Conservation (phyloP, 306 rosid species). For the Trifolium fragiferum region DNA sequence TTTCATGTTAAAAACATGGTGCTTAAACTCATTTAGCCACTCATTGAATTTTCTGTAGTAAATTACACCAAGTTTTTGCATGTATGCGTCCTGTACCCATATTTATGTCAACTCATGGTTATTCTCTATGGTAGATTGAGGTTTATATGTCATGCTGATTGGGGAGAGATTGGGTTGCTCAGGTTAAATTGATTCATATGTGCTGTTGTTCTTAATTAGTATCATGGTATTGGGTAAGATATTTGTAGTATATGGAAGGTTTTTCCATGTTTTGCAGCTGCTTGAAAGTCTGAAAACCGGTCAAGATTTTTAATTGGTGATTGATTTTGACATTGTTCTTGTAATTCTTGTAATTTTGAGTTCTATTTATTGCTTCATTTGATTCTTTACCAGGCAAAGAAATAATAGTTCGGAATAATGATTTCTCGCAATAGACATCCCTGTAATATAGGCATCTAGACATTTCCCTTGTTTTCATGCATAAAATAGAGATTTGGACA, state of each 20-base stretch:
- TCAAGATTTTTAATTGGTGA: slow-evolving; percentile 15
- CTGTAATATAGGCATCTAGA: not conserved
- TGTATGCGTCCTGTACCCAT: slow-evolving; percentile 26
- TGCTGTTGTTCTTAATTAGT: slow-evolving; percentile 19
- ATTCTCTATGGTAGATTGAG: slow-evolving; percentile 11
- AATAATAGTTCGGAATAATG: slow-evolving; percentile 7
- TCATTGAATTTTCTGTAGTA: slow-evolving; percentile 6
- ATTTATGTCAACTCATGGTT: slow-evolving; percentile 4
- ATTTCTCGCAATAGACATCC: not conserved
- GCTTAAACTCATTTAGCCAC: not conserved
- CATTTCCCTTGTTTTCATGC: not conserved
- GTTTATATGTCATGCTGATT: slow-evolving; percentile 24
- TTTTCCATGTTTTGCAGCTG: slow-evolving; percentile 24
- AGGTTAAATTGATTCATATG: not conserved
- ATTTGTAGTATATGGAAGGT: not conserved
- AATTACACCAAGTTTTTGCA: not conserved
- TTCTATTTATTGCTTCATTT: slow-evolving; percentile 22
- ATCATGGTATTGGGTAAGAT: slow-evolving; percentile 4
- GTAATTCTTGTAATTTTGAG: not conserved
- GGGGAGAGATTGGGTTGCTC: slow-evolving; percentile 14
- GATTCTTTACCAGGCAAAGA: slow-evolving; percentile 12
- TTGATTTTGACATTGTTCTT: slow-evolving; percentile 3
- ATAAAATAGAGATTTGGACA: slow-evolving; percentile 8
- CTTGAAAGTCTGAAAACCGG: slow-evolving; percentile 31
- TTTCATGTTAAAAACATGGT: slow-evolving; percentile 9